Percentiles rank a stretch among this genome's conserved stretches.
Conservation (phyloP, 345 rosid genomes). For the Syzygium aqueum region DNA sequence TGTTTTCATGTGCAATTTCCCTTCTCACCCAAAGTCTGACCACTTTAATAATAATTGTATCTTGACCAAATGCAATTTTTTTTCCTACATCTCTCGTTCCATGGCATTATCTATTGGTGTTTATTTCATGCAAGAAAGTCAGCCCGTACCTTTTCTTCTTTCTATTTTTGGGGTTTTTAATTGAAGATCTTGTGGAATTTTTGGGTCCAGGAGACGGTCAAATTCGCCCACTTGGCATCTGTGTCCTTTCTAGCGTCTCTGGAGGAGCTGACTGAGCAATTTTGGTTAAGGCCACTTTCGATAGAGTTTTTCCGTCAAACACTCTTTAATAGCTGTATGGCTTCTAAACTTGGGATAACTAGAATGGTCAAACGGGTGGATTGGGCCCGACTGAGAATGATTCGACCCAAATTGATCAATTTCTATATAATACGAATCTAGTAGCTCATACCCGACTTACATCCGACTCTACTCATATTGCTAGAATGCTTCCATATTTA, state of each 20-base stretch:
- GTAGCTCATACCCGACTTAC: no score
- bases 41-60: not conserved
- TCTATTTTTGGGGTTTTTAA: not conserved
- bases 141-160: not conserved
- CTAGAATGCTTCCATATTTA: no score
- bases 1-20: not conserved
- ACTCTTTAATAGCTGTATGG: not conserved
- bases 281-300: not conserved
- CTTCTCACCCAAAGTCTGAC: not conserved
- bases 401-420: no score
- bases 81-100: not conserved
- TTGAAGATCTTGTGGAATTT: not conserved
- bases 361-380: no score
- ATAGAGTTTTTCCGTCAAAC: not conserved
- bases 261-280: not conserved
- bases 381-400: no score
- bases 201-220: not conserved
- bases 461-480: no score
- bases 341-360: not conserved
- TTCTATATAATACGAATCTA: no score
- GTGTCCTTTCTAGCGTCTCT: not conserved
- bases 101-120: not conserved
- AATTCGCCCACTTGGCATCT: not conserved
- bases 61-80: not conserved
- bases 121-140: not conserved